Conservation (phyloP, 1,139 yeast genomes). For the Yamadazyma buinensis region DNA sequence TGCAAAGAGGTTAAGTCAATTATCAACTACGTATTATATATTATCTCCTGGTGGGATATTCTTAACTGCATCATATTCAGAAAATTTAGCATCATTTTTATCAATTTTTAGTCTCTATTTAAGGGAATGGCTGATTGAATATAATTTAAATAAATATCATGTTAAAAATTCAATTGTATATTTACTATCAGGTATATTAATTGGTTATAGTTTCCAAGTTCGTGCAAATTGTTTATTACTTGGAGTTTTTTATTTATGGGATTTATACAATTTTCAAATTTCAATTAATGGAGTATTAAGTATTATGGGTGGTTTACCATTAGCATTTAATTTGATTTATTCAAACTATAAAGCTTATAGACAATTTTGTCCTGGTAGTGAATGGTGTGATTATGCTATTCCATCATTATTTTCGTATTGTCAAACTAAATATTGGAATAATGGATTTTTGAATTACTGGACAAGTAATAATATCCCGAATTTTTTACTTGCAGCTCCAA, state of each 20-base stretch:
- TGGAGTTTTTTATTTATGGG: constrained; percentile 66
- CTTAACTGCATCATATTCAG: constrained; percentile 72
- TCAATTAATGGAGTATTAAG: constrained; percentile 2
- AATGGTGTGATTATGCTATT: constrained; percentile 63
- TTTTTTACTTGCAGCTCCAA: constrained; percentile 75
- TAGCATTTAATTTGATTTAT: constrained; percentile 43
- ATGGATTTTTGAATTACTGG: constrained; percentile 82
- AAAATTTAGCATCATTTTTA: constrained; percentile 65
- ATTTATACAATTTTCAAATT: constrained; percentile 32
- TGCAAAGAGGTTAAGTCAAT: constrained; percentile 23
- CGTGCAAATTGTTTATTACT: constrained; percentile 75
- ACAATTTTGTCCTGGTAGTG: constrained; percentile 66
- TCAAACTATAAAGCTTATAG: constrained; percentile 53
- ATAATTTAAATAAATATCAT: constrained; percentile 13
- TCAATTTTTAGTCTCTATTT: constrained; percentile 57
- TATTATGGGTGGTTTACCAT: constrained; percentile 51
- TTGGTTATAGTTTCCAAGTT: constrained; percentile 57
- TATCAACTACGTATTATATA: constrained; percentile 47
- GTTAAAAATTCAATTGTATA: constrained; percentile 23
- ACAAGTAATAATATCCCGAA: constrained; percentile 76
- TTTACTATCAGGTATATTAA: constrained; percentile 53
- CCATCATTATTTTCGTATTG: constrained; percentile 74
- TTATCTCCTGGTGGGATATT: constrained; percentile 82
- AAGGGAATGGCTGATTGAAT: constrained; percentile 38
- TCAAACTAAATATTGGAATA: constrained; percentile 79